Evolutionary conservation across 257 asterid genomes (phyloP), one percentile per base, ranked within the genome.

Genomic region (Nicotiana attenuata): DNA sequence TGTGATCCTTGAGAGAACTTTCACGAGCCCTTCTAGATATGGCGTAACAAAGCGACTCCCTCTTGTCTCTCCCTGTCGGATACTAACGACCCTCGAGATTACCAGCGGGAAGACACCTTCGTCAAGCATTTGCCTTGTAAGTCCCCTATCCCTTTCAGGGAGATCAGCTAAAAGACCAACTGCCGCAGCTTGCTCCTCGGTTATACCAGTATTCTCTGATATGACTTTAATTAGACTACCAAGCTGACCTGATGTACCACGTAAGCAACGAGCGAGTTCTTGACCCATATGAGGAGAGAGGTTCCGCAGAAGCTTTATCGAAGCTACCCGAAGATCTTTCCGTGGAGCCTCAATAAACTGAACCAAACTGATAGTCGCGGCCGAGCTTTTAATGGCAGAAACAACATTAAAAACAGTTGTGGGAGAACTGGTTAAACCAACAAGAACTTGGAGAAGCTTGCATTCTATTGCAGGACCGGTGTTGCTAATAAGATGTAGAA

Each of bases 271-370:
- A 0, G 98, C 94, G 17, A 96, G 89, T 59, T 94, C 99, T 28
- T 86, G 91, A 22, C 97, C 97, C 97, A 92, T 96, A 85, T 92
- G 90, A 0, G 97, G 95, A 17, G 98, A 92, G 73, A 96, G 90
- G 85, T 94, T 96, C 77, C 88, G 91, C 31, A 96, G 94, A 82
- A 96, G 98, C 61, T 90, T 92, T 41, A 96, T 88, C 3, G 97
- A 91, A 52, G 99, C 97, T 35, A 91, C 82, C 77, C 97, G 87
- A 68, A 96, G 87, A 82, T 96, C 99, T 82, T 90, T 85, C 85
- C 92, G 99, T 1, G 97, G 92, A 29, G 96, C 97, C 88, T 96
- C 99, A 10, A 96, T 90, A 68, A 96, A 96, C 89, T 96, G 99
- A 82, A 96, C 98, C 83, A 96, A 87, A 85, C 98, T 92, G 65